A percentile compares a stretch with the other conserved stretches of the same genome.
phyloP scores from a whole-genome alignment of 176 grass and related monocot species.

The Alloteropsis semialata region DNA sequence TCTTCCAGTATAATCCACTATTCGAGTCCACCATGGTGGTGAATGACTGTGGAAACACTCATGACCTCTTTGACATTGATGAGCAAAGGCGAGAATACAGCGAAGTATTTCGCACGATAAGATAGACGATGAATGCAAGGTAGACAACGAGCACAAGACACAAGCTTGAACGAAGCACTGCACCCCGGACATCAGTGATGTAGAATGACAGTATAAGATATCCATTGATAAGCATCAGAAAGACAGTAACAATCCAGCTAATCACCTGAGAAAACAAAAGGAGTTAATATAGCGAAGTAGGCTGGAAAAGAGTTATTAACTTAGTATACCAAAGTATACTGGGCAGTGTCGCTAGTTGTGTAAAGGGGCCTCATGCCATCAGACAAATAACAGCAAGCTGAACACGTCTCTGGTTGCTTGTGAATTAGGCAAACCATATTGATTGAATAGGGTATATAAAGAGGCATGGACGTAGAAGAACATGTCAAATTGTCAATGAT shows the following conservation, averaged over 20 bases:
- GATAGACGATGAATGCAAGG: conserved; percentile 72
- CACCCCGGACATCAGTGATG: conserved; percentile 54
- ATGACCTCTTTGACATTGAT: conserved; percentile 53
- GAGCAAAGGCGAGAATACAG: conserved; percentile 53
- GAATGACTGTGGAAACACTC: conserved; percentile 14
- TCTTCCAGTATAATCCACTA: conserved; percentile 14
- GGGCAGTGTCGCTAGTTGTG: not conserved
- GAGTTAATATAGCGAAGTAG: not conserved
- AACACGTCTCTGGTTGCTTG: not conserved
- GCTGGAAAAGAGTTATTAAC: too few species aligned
- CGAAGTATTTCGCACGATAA: conserved; percentile 52
- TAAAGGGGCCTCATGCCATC: not conserved
- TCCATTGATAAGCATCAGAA: conserved; percentile 93
- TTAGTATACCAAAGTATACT: not conserved
- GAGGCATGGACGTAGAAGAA: not conserved
- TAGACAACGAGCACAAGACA: conserved; percentile 51
- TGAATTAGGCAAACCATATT: not conserved
- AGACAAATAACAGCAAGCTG: not conserved
- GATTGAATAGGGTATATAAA: not conserved
- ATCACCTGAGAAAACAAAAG: conserved; percentile 52
- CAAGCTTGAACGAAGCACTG: conserved; percentile 66
- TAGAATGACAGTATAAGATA: conserved; percentile 89
- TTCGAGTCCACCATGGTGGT: not conserved
- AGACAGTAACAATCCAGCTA: conserved; percentile 76
- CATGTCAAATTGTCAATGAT: not conserved